Evolutionary conservation across 768 basidiomycete genomes (phyloP), one percentile per base, ranked within the genome.

Genomic region (Mycena haematopus): DNA sequence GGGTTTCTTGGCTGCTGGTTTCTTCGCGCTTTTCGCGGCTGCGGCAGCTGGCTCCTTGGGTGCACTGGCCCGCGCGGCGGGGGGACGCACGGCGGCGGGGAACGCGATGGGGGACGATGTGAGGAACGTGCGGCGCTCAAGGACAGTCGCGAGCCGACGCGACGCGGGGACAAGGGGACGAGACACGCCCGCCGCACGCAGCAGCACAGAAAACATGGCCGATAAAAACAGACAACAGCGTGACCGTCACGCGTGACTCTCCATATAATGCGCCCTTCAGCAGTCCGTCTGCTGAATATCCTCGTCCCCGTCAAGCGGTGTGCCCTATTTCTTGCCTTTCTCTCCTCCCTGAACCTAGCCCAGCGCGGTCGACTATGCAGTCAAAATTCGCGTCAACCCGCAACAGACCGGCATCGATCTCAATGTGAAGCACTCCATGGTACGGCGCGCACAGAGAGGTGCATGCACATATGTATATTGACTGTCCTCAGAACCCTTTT

Each of bases 351-450:
- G 10, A 54, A 27, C 22, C 3, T 38, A 11, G 10, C 49, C 1
- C 42, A 97, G 93, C 65, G 89, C 92, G 54, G 91, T 99, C 54
- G 97, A 99, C 79, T 99, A 93, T 87, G 91, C 95, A 4, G 95
- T 96, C 77, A 99, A 98, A 83, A 97, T 99, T 79, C 92, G 96
- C 54, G 94, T 99, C 52, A 96, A 96, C 74, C 86, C 95, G 7
- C 88, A 91, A 67, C 94, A 97, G 72, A 97, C 95, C 36, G 97
- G 95, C 15, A 87, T 99, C 44, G 96, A 99, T 81, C 89, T 92
- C 58, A 95, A 91, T 75, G 96, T 97, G 69, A 99, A 99, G 83
- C 97, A 99, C 78, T 96, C 95, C 2, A 98, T 99, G 96, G 96
- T 95, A 67, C 68, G 88, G 13, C 40, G 53, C 40, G 38, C 19